phyloP scores from a whole-genome alignment of 768 basidiomycete species.

The Xerocomus brunneocitrinus region DNA sequence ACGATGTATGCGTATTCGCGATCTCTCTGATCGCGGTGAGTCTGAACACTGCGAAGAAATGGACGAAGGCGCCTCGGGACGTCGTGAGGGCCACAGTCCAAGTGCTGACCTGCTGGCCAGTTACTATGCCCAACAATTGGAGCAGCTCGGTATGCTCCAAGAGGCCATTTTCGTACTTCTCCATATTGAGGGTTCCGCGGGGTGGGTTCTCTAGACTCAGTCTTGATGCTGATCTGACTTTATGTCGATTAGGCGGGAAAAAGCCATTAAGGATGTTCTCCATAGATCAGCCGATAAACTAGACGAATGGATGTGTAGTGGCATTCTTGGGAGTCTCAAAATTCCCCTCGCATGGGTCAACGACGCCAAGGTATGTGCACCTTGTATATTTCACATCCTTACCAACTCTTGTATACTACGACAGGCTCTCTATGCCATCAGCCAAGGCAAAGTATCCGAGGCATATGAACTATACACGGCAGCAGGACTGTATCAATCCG shows the following conservation, averaged over 20 bases:
- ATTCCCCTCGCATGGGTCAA: constrained; percentile 87
- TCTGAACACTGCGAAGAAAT: constrained; percentile 34
- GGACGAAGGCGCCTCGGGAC: constrained; percentile 40
- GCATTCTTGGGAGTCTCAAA: constrained; percentile 69
- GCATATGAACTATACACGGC: constrained; percentile 76
- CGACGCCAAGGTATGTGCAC: constrained; percentile 67
- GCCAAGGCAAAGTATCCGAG: constrained; percentile 56
- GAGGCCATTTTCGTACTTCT: constrained; percentile 87
- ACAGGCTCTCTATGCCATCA: constrained; percentile 65
- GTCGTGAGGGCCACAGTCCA: constrained; percentile 71
- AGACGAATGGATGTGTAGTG: constrained; percentile 70
- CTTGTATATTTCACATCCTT: neutral
- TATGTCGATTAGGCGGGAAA: constrained; percentile 60
- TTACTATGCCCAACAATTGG: constrained; percentile 84
- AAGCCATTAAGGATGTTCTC: constrained; percentile 77
- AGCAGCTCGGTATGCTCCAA: constrained; percentile 73
- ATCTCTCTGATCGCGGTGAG: constrained; percentile 79
- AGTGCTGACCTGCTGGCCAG: constrained; percentile 80
- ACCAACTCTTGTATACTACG: neutral
- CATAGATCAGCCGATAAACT: constrained; percentile 60
- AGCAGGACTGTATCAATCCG: constrained; percentile 65
- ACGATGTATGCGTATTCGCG: constrained; percentile 74
- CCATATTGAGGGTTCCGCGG: constrained; percentile 75
- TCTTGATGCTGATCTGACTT: constrained; percentile 5
- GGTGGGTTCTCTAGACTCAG: constrained; percentile 45